Base-by-base conservation (phyloP, 225 moss, liverwort and hornwort species). In the Ulota crispa region DNA sequence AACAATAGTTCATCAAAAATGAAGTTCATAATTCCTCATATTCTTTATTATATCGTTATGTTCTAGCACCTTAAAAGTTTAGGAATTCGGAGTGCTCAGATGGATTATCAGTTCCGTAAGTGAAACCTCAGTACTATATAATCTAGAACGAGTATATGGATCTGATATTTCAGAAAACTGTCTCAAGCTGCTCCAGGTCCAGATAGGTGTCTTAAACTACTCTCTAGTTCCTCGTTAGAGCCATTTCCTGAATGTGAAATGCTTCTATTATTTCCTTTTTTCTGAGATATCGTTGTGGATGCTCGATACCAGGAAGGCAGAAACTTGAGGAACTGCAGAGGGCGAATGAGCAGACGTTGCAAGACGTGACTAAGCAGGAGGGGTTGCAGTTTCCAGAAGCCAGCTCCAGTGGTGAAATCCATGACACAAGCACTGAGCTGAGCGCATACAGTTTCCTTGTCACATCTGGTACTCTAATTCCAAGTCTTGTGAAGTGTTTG, bases 391-490 rank as follows among this genome's bases (percentile, higher is more conserved):
- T 73, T 57, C 11, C 10, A 75, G 82, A 52, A 52, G 53, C 16
- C 10, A 37, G 37, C 61, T n/a, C 21, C 16, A 43, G 41, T 62
- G 76, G 83, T 47, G 75, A 75, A 74, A 77, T 41, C 28, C 43
- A 53, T 28, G 66, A 21, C 71, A 28, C 78, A 31, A 68, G 12
- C 50, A 26, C 59, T 75, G 71, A 80, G 41, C 64, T 71, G 8
- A 75, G n/a, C 2, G 53, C 70, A 2, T 84, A 83, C 77, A 88
- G 83, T 75, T 86, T 85, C 63, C 66, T 92, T 15, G 90, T 92
- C 81, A 88, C 92, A 7, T 92, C 92, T 30, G 90, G 92, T 21
- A 84, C 90, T 63, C 85, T 92, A 21, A 92, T 92, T 79, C 92
- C 90, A 52, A 90, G 77, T 64, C 85, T 92, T 63, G 92, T 88